Base-by-base conservation (phyloP, 2,329 filamentous ascomycete genomes). In the Ramularia endophylla region DNA sequence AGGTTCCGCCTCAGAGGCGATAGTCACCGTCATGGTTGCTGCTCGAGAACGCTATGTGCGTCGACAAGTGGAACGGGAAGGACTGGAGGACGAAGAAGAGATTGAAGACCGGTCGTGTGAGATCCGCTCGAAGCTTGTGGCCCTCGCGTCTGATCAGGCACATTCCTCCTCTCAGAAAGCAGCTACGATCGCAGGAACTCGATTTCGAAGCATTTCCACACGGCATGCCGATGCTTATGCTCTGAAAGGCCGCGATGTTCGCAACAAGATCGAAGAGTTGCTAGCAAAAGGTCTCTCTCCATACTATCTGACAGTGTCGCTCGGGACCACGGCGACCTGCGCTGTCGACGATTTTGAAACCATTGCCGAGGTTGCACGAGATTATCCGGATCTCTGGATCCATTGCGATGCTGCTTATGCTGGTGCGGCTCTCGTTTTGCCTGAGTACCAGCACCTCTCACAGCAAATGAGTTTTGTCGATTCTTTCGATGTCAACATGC, bases 341-440 rank as follows among this genome's bases (percentile, higher is more conserved):
- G 87, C 87, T 5, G 74, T 90, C 17, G 90, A 97, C 65, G 82
- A 88, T 57, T 85, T 95, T 55, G 72, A 67, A 1, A 80, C 79
- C 48, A 82, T 94, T 55, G 78, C 75, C 12, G 67, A 69, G 5
- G 69, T 81, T 1, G 57, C 75, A 2, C 58, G 62, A 43, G 70
- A 72, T 3, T 76, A 73, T 58, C 74, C 74, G 8, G 65, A 75
- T 44, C 69, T 95, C 39, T 95, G 90, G 89, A 83, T 95, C 15
- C 90, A 97, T 65, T 78, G 95, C 40, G 90, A 97, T 65, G 90
- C 87, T 8, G 90, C 90, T 1, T 95, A 94, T 64, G 90, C 90
- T 1, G 90, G 90, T 2, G 81, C 87, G 0, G 85, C 89, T 1
- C 77, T 97, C 3, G 70, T 95, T 3, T 81, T 85, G 16, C 83